Evolutionary conservation across 345 rosid species (phyloP), one percentile per base, ranked within the genome.

Genomic region (Populus alba): DNA sequence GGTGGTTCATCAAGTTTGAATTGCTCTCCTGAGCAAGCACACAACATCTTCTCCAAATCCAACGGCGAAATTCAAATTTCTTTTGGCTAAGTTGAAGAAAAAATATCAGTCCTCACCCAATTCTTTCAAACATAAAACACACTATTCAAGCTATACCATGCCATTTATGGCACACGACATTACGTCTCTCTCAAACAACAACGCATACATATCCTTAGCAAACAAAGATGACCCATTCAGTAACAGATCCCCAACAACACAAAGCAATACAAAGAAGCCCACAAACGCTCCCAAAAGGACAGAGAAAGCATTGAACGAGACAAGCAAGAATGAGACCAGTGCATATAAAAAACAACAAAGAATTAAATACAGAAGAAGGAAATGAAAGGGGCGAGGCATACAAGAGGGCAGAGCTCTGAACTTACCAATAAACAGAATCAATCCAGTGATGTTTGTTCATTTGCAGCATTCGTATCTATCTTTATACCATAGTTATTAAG

Each of bases 1-100:
- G 97, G 94, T 74, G 90, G 90, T 22, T 96, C 99, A 77, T 96
- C 97, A 45, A 92, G 85, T 77, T 91, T 90, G 87, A 96, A 94
- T 67, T 90, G 98, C 86, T 94, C 97, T 25, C 99, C 97, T 38
- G 99, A 96, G 81, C 98, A 96, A 84, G 98, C 93, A 79, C 98
- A 94, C 94, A 96, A 79, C 98, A 94, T 94, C 81, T 82, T 88
- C 23, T 43, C 53, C 72, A 49, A 43, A 37, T 3, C 33, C 78
- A 55, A 38, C 35, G 7, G 17, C 55, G 65, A n/a, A 53, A 65
- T n/a, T 53, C 23, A 49, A 59, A 55, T 49, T 72, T 71, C 45
- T 66, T 25, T 53, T 27, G 27, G 47, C 18, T 4, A 17, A 39
- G 31, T 23, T 22, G 41, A 5, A 49, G 39, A 8, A 23, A 45